phyloP scores from a whole-genome alignment of 2,329 filamentous ascomycete genomes.

The Verticillium tricorpus region DNA sequence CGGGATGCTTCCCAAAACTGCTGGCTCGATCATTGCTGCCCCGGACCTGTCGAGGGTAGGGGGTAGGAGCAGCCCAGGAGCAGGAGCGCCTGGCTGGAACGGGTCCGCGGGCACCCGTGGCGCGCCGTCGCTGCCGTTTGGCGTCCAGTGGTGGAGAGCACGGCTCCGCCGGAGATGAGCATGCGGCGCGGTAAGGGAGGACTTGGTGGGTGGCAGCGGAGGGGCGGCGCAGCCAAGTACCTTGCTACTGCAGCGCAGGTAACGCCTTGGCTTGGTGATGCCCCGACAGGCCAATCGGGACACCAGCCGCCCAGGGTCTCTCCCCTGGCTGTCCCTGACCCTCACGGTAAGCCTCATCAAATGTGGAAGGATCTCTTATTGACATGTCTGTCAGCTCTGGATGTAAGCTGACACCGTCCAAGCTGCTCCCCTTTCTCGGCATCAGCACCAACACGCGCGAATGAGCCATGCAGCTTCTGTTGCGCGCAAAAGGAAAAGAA shows the following conservation, averaged over 20 bases:
- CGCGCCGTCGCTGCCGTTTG: not conserved
- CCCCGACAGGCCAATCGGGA: not conserved
- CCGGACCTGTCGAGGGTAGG: not conserved
- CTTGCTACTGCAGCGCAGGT: not conserved
- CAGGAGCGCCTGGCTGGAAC: not conserved
- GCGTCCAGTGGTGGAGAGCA: not conserved
- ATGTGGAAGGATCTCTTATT: not conserved
- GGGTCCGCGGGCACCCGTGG: not conserved
- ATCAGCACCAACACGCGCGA: no score
- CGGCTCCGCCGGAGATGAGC: not conserved
- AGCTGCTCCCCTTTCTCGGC: no score
- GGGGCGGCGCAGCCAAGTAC: not conserved
- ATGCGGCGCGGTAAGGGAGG: not conserved
- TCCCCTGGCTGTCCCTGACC: not conserved
- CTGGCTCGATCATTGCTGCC: not conserved
- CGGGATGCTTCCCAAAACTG: not conserved
- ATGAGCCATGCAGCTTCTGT: not conserved
- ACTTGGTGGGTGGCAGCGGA: not conserved
- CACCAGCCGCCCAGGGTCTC: not conserved
- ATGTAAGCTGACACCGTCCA: no score
- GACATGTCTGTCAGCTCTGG: not conserved
- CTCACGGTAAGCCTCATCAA: not conserved
- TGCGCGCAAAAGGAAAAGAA: not conserved
- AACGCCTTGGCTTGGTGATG: not conserved
- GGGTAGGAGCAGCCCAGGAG: not conserved